phyloP scores from a whole-genome alignment of 495 filamentous ascomycete species.

The Choiromyces venosus region DNA sequence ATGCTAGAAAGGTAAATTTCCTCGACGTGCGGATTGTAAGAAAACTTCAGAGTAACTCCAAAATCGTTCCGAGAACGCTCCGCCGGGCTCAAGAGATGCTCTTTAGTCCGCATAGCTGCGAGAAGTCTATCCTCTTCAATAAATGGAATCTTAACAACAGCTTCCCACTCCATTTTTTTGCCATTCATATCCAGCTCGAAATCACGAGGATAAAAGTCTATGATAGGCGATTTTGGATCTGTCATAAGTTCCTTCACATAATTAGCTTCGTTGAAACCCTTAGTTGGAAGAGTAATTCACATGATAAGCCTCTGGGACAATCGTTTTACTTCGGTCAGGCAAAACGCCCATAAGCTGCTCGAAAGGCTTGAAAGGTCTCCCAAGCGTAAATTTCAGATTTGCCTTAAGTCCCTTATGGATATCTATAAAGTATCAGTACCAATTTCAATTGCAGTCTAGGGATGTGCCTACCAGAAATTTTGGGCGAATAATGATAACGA shows the following conservation, averaged over 20 bases:
- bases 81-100: conserved; percentile 64
- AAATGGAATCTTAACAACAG: conserved; percentile 97
- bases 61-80: conserved; percentile 83
- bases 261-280: conserved; percentile 6
- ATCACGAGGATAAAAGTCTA: conserved; percentile 96
- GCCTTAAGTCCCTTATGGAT: conserved; percentile 82
- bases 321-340: conserved; percentile 93
- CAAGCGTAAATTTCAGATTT: conserved; percentile 84
- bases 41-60: conserved; percentile 87
- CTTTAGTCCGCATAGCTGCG: conserved; percentile 74
- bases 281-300: conserved; percentile 11
- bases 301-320: conserved; percentile 82
- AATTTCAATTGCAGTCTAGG: neutral
- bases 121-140: conserved; percentile 87
- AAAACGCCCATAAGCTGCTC: conserved; percentile 98
- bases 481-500: conserved; percentile 90
- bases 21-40: conserved; percentile 68
- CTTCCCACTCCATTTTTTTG: conserved; percentile 99
- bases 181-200: conserved; percentile 99
- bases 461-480: conserved; percentile 68
- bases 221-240: conserved; percentile 81
- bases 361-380: conserved; percentile 87
- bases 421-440: conserved; percentile 50
- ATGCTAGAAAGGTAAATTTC: conserved; percentile 80
- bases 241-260: conserved; percentile 68